Percentiles rank a stretch among this genome's conserved stretches.
phyloP scores from a whole-genome alignment of 176 grass and related monocot species.

The Cenchrus americanus region DNA sequence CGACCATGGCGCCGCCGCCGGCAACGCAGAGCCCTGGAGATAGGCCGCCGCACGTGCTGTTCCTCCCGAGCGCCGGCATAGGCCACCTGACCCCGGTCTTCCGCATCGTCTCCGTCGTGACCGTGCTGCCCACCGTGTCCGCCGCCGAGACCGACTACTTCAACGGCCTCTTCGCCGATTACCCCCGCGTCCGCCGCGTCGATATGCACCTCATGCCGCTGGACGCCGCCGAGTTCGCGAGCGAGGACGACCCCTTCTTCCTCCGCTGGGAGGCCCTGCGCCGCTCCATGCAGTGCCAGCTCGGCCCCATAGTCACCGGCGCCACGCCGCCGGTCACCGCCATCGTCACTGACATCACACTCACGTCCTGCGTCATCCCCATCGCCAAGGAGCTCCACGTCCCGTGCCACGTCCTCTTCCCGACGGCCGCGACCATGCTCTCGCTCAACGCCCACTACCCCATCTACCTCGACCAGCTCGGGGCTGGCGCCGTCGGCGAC shows the following conservation, averaged over 20 bases:
- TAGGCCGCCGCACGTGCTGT: constrained; percentile 35
- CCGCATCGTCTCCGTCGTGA: constrained; percentile 68
- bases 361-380: constrained; percentile 47
- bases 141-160: constrained; percentile 47
- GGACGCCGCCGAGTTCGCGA: constrained; percentile 6
- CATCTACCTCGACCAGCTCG: neutral
- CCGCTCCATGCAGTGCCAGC: constrained; percentile 42
- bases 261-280: constrained; percentile 51
- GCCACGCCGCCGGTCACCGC: constrained; percentile 36
- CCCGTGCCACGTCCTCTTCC: constrained; percentile 60
- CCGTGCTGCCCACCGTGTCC: constrained; percentile 53
- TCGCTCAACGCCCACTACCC: constrained; percentile 55
- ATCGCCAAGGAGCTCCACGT: constrained; percentile 29
- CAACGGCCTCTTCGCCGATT: constrained; percentile 37
- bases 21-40: too few relatives aligned
- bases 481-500: constrained; percentile 15
- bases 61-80: constrained; percentile 72
- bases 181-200: constrained; percentile 53
- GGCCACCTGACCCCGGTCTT: constrained; percentile 62
- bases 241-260: constrained; percentile 53
- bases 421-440: constrained; percentile 56
- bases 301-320: constrained; percentile 40
- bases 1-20: too few relatives aligned
- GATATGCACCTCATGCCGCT: constrained; percentile 48
- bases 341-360: constrained; percentile 47